Evolutionary conservation across 2,329 filamentous ascomycete species (phyloP).

Genomic region (Dactylella cylindrospora): DNA sequence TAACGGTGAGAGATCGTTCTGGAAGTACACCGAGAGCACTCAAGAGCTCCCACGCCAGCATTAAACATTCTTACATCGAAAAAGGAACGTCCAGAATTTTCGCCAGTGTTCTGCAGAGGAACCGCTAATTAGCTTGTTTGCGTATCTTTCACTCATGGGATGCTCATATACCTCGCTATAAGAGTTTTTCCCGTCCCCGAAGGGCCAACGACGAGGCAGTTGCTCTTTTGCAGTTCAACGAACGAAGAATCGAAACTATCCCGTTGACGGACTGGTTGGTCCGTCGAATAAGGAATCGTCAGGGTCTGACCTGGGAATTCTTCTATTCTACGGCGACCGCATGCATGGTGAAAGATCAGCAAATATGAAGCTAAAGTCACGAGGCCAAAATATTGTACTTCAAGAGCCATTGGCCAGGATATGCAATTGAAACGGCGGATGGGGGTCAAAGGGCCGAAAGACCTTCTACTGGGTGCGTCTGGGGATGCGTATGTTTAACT

Average conservation of each 20-base stretch:
- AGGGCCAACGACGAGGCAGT: conserved; percentile 84
- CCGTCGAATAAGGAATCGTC: conserved; percentile 54
- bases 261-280: conserved; percentile 46
- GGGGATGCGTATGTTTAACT: conserved; percentile 51
- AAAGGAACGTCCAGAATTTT: conserved; percentile 84
- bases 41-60: no score
- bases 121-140: neutral
- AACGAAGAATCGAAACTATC: conserved; percentile 48
- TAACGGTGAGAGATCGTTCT: neutral
- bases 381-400: no score
- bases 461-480: conserved; percentile 79
- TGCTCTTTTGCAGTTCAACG: conserved; percentile 77
- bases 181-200: conserved; percentile 96
- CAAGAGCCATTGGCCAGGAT: no score
- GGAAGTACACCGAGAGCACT: neutral
- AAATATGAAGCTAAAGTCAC: no score
- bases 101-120: conserved; percentile 65
- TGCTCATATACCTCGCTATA: conserved; percentile 66
- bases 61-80: conserved; percentile 47
- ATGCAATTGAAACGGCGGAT: conserved; percentile 46
- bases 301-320: conserved; percentile 63
- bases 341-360: no score
- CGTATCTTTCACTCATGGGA: neutral
- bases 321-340: conserved; percentile 53
- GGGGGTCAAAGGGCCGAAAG: conserved; percentile 50